Evolutionary conservation across 108 stramenopile genomes (phyloP), one percentile per base, ranked within the genome.

Genomic region (Fistulifera solaris): DNA sequence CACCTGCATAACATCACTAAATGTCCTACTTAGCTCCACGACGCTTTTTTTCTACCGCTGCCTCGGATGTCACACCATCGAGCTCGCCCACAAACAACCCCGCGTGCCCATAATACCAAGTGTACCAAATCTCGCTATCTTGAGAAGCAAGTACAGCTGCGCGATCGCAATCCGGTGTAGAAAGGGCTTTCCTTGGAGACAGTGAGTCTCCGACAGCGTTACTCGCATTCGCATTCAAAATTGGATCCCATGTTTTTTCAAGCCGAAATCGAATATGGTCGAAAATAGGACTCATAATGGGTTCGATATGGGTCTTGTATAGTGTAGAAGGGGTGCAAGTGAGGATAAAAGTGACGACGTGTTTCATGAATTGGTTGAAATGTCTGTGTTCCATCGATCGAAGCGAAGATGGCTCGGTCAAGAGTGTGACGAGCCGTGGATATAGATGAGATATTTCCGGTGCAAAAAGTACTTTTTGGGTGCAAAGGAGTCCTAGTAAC

Each of bases 11-110:
- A 87, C 72, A 62, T 89, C 92, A 55, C 74, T 48, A 47, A 73
- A 89, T 14, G 66, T 80, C 51, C 87, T 55, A 25, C 76, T 83
- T 21, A 93, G 27, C 53, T 93, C 92, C 4, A 89, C 81, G 19
- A 87, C 70, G n/a, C 65, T 56, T 67, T 89, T 89, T n/a, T 25
- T 89, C 87, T 11, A 85, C 79, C 4, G 81, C 79, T 27, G 85
- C 81, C 49, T 93, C 92, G 14, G 68, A 81, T 18, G 80, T 81
- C 14, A 78, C 79, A 6, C 21, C 46, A 52, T 89, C 75, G 25
- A 93, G 53, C 58, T 89, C 92, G 40, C 92, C 92, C 46, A 89
- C 87, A 70, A 93, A 89, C 41, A 89, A 68, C 15, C 92, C 83
- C 15, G 79, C 77, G 43, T 85, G 62, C 11, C 82, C 76, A 63